Base-by-base conservation (phyloP, 1,284 basidiomycete genomes). In the Mycosarcoma mackinlayi region DNA sequence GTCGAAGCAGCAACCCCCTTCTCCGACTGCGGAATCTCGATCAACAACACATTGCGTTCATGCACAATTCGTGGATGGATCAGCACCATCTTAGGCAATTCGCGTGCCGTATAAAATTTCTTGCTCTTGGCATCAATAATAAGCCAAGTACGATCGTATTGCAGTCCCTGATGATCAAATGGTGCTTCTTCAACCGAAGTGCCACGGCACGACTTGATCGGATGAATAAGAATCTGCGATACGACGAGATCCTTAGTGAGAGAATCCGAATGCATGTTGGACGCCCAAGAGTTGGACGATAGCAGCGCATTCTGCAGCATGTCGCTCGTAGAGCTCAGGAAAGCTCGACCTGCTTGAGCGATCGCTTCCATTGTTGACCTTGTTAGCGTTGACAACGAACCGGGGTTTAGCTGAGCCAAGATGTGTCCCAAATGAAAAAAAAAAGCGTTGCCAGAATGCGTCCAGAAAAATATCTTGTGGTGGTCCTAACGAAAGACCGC, bases 171-270 rank as follows among this genome's bases (percentile, higher is more conserved):
- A 11, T 72, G 62, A 38, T 75, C 69, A 49, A 68, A 77, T 16
- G 49, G 38, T 1, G 73, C 65, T 33, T 65, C 46, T 16, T 64
- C 48, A 14, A 79, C 77, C 13, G 66, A 68, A 19, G 72, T 74
- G 28, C 76, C 76, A n/a, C 55, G 47, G 58, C 77, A 79, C 13
- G 72, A 75, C 37, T 79, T 79, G 71, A 79, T 79, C 18, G 77
- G 77, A 41, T 79, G 77, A 44, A 79, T 64, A 38, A 72, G 50
- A 41, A 72, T 67, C 47, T 72, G 40, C 11, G 49, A 38, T 35
- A 72, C 60, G 9, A 60, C 53, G 24, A 72, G 56, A 21, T 67
- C 59, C 24, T 75, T 75, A 46, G 57, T 45, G 46, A 67, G 63
- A 10, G 66, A 70, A 16, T 67, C 40, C 24, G 63, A 39, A 54